A percentile compares a stretch with the other conserved stretches of the same genome.
Conservation (phyloP, 129 eudicot species). For the Flaveria robusta region DNA sequence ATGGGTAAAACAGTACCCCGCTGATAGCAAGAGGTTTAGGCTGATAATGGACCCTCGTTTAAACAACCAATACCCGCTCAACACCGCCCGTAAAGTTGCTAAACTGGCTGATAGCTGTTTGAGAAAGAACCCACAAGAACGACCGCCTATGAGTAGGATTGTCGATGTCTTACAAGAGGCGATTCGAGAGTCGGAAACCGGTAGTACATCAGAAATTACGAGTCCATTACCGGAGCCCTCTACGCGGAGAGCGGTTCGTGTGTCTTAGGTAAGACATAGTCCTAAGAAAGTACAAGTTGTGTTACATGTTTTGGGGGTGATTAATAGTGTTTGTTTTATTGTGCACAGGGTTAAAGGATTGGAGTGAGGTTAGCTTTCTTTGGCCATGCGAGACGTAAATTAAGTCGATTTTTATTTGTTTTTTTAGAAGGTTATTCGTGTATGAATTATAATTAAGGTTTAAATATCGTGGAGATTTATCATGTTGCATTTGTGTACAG, state of each 20-base stretch:
- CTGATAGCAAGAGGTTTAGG: constrained; percentile 59
- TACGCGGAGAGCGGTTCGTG: constrained; percentile 27
- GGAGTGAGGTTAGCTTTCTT: not conserved
- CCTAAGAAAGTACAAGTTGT: not conserved
- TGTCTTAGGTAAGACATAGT: constrained; percentile 25
- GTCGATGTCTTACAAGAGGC: constrained; percentile 60
- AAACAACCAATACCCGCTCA: constrained; percentile 52
- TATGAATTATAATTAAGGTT: not conserved
- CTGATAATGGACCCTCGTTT: constrained; percentile 71
- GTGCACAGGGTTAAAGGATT: not conserved
- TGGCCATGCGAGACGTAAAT: too few species aligned
- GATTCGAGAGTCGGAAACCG: constrained; percentile 48
- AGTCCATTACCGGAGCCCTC: constrained; percentile 33
- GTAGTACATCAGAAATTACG: constrained; percentile 12
- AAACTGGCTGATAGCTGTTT: constrained; percentile 65
- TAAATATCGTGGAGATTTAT: not conserved
- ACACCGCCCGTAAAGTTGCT: constrained; percentile 59
- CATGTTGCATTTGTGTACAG: not conserved
- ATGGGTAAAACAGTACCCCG: constrained; percentile 81
- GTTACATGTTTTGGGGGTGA: not conserved
- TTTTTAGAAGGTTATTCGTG: not conserved
- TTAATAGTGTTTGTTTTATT: not conserved
- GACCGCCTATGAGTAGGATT: constrained; percentile 65
- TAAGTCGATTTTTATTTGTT: not conserved
- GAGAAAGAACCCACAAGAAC: constrained; percentile 52